phyloP scores from a whole-genome alignment of 345 rosid genomes.

The Dipteronia sinensis region DNA sequence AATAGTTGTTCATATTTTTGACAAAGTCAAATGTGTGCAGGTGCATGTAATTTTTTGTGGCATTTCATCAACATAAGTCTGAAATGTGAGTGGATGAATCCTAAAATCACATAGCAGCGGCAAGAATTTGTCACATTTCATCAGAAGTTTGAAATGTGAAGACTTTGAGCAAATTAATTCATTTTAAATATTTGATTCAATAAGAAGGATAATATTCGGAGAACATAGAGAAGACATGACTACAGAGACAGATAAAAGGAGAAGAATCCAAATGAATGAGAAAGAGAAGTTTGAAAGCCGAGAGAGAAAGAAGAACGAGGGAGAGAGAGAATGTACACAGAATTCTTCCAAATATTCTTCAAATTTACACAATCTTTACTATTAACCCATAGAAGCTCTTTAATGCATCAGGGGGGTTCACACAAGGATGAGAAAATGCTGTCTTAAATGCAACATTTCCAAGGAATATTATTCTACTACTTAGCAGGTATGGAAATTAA shows the following conservation, averaged over 20 bases:
- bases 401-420: not conserved
- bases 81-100: not conserved
- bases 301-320: too few relatives aligned
- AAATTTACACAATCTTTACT: not conserved
- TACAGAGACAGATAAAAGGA: not conserved
- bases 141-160: not conserved
- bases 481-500: not conserved
- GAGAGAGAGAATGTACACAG: not conserved
- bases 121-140: slow-evolving; percentile 5
- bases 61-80: not conserved
- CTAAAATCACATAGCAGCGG: not conserved
- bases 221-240: not conserved
- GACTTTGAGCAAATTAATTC: not conserved
- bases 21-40: not conserved
- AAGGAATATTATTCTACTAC: not conserved
- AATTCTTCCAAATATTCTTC: not conserved
- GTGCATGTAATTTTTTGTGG: not conserved
- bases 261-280: not conserved
- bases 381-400: not conserved
- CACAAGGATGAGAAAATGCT: not conserved
- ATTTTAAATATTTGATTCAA: not conserved
- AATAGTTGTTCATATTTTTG: not conserved
- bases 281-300: not conserved
- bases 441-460: not conserved
- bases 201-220: not conserved